Base-by-base conservation (phyloP, 1,139 yeast genomes). In the Pichiaceae sp. region DNA sequence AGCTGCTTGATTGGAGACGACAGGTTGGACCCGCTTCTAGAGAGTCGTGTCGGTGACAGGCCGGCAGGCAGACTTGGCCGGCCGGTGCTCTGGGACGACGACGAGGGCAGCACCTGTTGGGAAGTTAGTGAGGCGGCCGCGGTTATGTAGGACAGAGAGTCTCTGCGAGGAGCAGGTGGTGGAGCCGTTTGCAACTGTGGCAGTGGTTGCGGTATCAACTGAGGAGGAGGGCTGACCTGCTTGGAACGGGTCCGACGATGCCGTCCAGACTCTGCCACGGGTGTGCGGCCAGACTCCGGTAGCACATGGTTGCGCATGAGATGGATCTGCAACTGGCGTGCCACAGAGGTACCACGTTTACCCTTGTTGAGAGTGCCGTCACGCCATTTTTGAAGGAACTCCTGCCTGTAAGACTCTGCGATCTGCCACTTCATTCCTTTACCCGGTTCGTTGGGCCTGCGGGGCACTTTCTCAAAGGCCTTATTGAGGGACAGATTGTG, bases 371-470 rank as follows among this genome's bases (percentile, higher is more conserved):
- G 62, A 24, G 81, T 72, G 11, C 91, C 96, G 44, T 74, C 78
- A 44, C 74, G 75, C 59, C 89, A 78, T 61, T 86, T 84, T 47
- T 70, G 75, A 55, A 87, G 64, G 50, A 87, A 89, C 46, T 93
- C 98, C 37, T 78, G 79, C 52, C 83, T 81, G 56, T 83, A 87
- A 34, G 79, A 68, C 32, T 84, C 93, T 46, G 87, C 78, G 41
- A 91, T 89, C 62, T 87, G 94, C 99, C 99, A 91, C 62, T 91
- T 91, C 95, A 91, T 91, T 45, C 98, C 98, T 59, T 91, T 91
- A 23, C 99, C 98, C 0, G 98, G 96, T 60, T 91, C 97, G 57
- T 86, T 83, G 16, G 95, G 91, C 57, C 85, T 76, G 53, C 98
- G 72, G 19, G 98, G 96, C 19, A 89, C 96, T 62, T 91, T 91